Evolutionary conservation across 2,329 filamentous ascomycete genomes (phyloP).

Genomic region (Trichoderma hamatum): DNA sequence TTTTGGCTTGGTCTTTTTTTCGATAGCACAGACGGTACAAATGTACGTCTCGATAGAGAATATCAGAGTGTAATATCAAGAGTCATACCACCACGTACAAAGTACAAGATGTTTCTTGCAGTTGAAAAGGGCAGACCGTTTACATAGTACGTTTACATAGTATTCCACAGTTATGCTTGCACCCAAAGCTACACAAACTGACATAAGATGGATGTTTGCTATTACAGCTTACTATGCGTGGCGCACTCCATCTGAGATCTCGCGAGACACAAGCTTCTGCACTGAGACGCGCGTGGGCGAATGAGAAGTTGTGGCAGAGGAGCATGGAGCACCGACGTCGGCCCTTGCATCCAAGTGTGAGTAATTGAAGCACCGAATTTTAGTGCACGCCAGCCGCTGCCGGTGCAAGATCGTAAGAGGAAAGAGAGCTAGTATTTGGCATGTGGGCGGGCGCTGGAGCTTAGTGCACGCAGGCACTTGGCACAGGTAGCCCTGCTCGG

Average conservation of each 20-base stretch:
- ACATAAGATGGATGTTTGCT: too few species aligned
- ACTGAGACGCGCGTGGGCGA: background rate
- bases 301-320: background rate
- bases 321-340: conserved; percentile 15
- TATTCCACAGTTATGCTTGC: too few species aligned
- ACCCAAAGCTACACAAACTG: too few species aligned
- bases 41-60: background rate
- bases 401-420: background rate
- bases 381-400: background rate
- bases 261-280: too few species aligned
- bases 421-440: background rate
- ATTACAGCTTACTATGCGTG: too few species aligned
- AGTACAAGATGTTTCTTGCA: background rate
- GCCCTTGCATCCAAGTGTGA: background rate
- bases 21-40: background rate
- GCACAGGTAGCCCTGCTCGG: background rate
- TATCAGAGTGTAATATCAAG: background rate
- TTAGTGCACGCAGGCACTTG: background rate
- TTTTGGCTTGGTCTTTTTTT: background rate
- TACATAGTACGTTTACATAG: background rate
- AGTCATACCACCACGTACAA: background rate
- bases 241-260: too few species aligned
- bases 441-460: background rate
- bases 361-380: background rate
- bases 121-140: background rate